Conservation (phyloP, 176 grass and related monocot species). For the Aegilops tauschii region DNA sequence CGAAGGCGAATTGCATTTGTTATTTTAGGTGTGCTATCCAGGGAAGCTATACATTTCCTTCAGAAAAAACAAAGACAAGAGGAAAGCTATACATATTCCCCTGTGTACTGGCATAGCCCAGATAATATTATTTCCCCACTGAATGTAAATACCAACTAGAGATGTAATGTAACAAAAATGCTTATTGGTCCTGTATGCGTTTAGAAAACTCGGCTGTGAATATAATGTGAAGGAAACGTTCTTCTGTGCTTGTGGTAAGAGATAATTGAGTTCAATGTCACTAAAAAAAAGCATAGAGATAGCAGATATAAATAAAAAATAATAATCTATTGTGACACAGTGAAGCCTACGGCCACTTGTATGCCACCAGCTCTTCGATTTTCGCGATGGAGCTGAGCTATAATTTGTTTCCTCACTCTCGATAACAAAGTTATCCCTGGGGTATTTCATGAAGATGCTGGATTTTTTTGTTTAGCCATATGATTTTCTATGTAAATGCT, state of each 20-base stretch:
- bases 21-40: constrained; percentile 14
- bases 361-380: background rate
- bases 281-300: background rate
- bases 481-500: background rate
- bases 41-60: background rate
- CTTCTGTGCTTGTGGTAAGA: background rate
- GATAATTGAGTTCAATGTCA: background rate
- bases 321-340: too few relatives aligned
- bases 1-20: constrained; percentile 25
- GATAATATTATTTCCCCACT: background rate
- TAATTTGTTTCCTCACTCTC: background rate
- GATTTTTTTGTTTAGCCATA: too few relatives aligned
- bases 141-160: constrained; percentile 36
- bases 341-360: too few relatives aligned
- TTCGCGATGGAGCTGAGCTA: background rate
- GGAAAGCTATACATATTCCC: background rate
- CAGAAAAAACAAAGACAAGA: background rate
- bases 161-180: constrained; percentile 1
- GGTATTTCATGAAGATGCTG: background rate
- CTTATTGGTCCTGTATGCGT: background rate
- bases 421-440: background rate
- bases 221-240: background rate
- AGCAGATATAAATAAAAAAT: too few relatives aligned
- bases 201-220: background rate
- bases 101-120: background rate